phyloP scores from a whole-genome alignment of 2,329 filamentous ascomycete species.

The Clonostachys rhizophaga region DNA sequence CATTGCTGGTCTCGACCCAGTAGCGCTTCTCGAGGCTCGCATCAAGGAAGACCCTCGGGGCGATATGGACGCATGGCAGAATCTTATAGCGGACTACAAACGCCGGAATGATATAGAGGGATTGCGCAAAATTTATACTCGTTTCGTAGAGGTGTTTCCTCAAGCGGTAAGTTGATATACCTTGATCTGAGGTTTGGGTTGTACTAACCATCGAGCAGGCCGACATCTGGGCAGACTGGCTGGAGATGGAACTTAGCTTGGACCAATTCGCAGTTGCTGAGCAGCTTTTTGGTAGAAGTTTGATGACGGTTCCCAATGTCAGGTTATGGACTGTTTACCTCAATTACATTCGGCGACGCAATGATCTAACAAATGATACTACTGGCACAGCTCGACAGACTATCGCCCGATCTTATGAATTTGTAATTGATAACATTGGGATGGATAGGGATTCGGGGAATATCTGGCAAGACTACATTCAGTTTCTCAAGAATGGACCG shows the following conservation, averaged over 20 bases:
- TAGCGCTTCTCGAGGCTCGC: constrained; percentile 82
- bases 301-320: constrained; percentile 76
- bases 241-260: constrained; percentile 82
- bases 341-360: constrained; percentile 88
- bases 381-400: constrained; percentile 72
- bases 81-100: constrained; percentile 79
- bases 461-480: constrained; percentile 92
- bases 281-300: constrained; percentile 74
- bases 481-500: constrained; percentile 85
- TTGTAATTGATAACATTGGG: constrained; percentile 84
- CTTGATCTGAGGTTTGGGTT: neutral
- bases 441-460: constrained; percentile 85
- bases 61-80: constrained; percentile 87
- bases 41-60: constrained; percentile 90
- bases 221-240: constrained; percentile 85
- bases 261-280: constrained; percentile 81
- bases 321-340: constrained; percentile 90
- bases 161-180: constrained; percentile 67
- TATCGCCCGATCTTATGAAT: constrained; percentile 84
- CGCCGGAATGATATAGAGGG: constrained; percentile 79
- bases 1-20: constrained; percentile 55
- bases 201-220: constrained; percentile 49
- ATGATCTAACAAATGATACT: constrained; percentile 76
- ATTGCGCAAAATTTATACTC: constrained; percentile 73
- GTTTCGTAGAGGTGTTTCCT: constrained; percentile 85